Base-by-base conservation (phyloP, 2,329 filamentous ascomycete genomes). In the Sporothrix luriei region DNA sequence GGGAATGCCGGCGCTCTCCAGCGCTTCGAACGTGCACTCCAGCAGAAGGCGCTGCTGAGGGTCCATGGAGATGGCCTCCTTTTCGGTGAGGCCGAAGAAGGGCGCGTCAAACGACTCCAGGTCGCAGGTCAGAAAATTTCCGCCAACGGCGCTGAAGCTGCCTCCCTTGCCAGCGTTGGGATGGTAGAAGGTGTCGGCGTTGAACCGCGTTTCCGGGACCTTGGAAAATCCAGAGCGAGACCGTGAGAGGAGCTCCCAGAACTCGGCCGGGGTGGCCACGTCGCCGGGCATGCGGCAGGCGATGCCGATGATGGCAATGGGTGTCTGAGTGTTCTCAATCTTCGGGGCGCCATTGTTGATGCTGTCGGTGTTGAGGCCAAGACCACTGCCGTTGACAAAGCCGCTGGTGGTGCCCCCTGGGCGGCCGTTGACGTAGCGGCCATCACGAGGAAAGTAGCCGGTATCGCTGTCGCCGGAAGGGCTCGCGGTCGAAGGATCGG, bases 41-140 rank as follows among this genome's bases (percentile, higher is more conserved):
- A 86, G 78, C 9, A 85, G 78, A 24, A 85, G 77, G 1, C 85
- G 79, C 70, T 86, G 84, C 71, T 86, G 84, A 0, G 85, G 85
- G 64, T 87, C 84, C 82, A 86, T 84, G 0, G 83, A 82, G 62
- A 78, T 78, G 38, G 82, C 84, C 74, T 85, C 70, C 71, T 83
- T 82, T 71, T 82, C 79, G 0, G 83, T 84, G n/a, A 85, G 76
- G 5, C 52, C 80, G 74, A 86, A 86, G 73, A 86, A 86, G 0
- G 82, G 81, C 0, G 84, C 83, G 66, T 86, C 84, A 69, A 86
- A 85, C 3, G 78, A 77, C 9, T 79, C 77, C 33, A 83, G 76
- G 69, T 85, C 83, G 24, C 79, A 78, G 59, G 82, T 79, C 71
- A 86, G 76, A 66, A 83, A 84, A 73, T 81, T 80, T 4, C 77